Base-by-base conservation (phyloP, 2,329 filamentous ascomycete species). In the Pyrenophora seminiperda region DNA sequence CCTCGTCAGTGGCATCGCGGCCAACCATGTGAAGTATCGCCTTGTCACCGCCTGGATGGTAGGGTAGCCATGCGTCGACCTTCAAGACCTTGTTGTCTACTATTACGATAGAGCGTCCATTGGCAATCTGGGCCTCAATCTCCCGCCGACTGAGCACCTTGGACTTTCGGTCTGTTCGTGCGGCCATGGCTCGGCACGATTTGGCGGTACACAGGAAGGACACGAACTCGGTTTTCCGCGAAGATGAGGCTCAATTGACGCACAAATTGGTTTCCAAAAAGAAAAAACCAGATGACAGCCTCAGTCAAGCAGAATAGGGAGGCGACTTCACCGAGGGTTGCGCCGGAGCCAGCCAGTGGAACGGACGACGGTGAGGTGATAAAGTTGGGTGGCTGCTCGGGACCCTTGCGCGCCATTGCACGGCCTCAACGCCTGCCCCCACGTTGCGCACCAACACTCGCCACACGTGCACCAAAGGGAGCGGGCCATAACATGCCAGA, bases 11-110 rank as follows among this genome's bases (percentile, higher is more conserved):
- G 41, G 91, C 93, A 83, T 96, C 91, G 75, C 88, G 85, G 54
- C 91, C 91, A 53, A 97, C 84, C 91, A 97, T 94, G 70, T 99
- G 94, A 70, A 85, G 79, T 58, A 99, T 95, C 46, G 93, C 84
- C 75, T 91, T 94, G 65, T 93, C 87, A 62, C 94, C 94, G 49
- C 94, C 94, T 10, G 94, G 94, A 67, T 97, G 94, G 67, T 89
- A 97, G 44, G 84, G 84, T 43, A 95, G 77, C 90, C 91, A 99
- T 31, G 87, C 81, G 73, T 97, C 93, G 24, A 91, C 86, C 76
- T 91, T 96, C 61, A 97, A 75, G 7, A 97, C 91, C 64, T 85
- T 84, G 52, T 85, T 81, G 62, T 96, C 85, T 52, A 94, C 80
- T 44, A 99, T 91, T 54, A 97, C 82, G 47, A 99, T 83, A 57